A percentile compares a stretch with the other conserved stretches of the same genome.
These are phyloP conservation scores for Trichosporon sp. DNA, from an alignment of 1,284 basidiomycete genomes.

Conservation along the genomic window DNA sequence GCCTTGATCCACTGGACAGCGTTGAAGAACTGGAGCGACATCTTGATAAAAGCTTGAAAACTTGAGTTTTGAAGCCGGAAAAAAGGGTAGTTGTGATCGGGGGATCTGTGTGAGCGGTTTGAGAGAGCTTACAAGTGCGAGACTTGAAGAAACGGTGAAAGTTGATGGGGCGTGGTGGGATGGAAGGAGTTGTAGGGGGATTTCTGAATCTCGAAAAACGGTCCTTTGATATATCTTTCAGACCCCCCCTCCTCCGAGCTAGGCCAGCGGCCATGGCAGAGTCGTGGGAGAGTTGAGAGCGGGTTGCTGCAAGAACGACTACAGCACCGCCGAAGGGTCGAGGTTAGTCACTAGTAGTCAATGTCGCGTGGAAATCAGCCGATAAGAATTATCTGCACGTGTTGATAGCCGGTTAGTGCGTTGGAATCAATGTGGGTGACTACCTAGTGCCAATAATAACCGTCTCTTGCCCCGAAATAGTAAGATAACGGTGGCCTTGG, in stretches of 20 bases:
- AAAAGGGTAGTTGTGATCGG: not conserved
- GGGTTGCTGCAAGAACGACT: not conserved
- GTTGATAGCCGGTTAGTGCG: too few species aligned
- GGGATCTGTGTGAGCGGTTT: not conserved
- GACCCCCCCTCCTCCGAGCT: not conserved
- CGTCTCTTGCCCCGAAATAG: too few species aligned
- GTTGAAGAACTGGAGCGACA: not conserved
- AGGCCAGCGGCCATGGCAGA: not conserved
- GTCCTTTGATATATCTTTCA: not conserved
- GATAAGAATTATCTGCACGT: too few species aligned
- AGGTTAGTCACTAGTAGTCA: too few species aligned
- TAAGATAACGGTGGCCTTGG: too few species aligned
- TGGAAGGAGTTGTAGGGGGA: not conserved
- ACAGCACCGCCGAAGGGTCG: not conserved
- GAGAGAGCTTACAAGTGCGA: not conserved
- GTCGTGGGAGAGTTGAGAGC: too few species aligned
- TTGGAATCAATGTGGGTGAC: too few species aligned
- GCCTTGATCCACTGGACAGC: not conserved
- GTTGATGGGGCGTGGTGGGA: not conserved
- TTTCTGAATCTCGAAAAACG: not conserved
- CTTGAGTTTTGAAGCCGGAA: not conserved
- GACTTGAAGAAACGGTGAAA: not conserved
- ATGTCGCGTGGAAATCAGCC: too few species aligned
- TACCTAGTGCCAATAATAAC: too few species aligned
- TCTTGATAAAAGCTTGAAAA: not conserved